Percentiles rank a stretch among this genome's conserved stretches.
Conservation (phyloP, 352 stramenopile genomes). For the Phytophthora cryptogea region DNA sequence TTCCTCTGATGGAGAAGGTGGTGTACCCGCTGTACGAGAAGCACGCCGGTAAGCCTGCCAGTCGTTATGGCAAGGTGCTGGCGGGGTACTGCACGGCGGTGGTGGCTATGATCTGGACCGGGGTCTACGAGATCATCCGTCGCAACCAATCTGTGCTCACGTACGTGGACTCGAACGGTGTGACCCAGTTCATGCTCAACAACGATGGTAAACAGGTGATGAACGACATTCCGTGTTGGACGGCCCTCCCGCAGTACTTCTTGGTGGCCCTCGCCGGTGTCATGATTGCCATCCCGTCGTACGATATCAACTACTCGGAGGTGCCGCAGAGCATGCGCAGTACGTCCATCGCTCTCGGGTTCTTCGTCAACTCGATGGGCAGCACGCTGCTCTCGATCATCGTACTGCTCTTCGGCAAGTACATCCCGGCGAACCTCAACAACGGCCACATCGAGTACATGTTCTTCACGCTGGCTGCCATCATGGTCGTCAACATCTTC, state of each 20-base stretch:
- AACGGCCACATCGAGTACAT: slow-evolving; percentile 45
- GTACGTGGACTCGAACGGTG: slow-evolving; percentile 21
- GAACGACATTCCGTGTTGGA: slow-evolving; percentile 31
- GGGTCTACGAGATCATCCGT: slow-evolving; percentile 41
- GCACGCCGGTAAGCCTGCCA: slow-evolving; percentile 40
- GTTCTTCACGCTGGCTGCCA: slow-evolving; percentile 37
- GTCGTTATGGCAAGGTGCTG: slow-evolving; percentile 42
- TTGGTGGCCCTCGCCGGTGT: slow-evolving; percentile 41
- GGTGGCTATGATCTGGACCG: slow-evolving; percentile 48
- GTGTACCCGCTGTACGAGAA: slow-evolving; percentile 51
- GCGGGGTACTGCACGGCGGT: slow-evolving; percentile 40
- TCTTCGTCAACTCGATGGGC: slow-evolving; percentile 60
- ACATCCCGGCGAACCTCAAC: slow-evolving; percentile 43
- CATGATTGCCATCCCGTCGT: slow-evolving; percentile 47
- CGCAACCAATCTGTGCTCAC: slow-evolving; percentile 25
- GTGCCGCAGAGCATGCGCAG: slow-evolving; percentile 39
- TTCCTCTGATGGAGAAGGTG: slow-evolving; percentile 44
- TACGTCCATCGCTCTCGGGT: slow-evolving; percentile 42
- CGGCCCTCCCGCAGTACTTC: slow-evolving; percentile 50
- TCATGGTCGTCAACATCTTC: slow-evolving; percentile 46
- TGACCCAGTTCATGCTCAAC: slow-evolving; percentile 36
- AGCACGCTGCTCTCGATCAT: slow-evolving; percentile 57
- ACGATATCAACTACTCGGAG: slow-evolving; percentile 52
- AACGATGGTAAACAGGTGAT: slow-evolving; percentile 29
- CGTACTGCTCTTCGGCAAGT: slow-evolving; percentile 63